Base-by-base conservation (phyloP, 305 asterid species). In the Fraxinus floribunda region DNA sequence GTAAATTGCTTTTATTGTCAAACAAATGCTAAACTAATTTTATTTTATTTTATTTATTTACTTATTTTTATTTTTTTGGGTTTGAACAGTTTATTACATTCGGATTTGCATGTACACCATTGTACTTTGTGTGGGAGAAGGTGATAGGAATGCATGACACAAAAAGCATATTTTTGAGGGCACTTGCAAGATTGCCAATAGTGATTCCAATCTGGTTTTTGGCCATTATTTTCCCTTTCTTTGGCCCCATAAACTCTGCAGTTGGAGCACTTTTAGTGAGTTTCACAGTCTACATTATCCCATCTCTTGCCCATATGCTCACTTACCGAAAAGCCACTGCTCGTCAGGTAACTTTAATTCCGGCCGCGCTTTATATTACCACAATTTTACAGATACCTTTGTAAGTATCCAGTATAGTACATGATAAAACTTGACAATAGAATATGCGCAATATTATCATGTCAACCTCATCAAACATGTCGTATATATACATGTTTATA, bases 111-210 rank as follows among this genome's bases (percentile, higher is more conserved):
- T 90, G 94, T 24, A 91, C 94, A 1, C 94, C 94, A 0, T 78
- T 91, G 35, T 91, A 91, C 89, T 91, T 91, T 38, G 94, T 91
- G 78, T 91, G 94, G 94, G 94, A 91, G 86, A 91, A 91, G 87
- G 90, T 91, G 84, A 90, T 91, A 55, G 94, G 94, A 41, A 90
- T 91, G 94, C 94, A 91, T 81, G 93, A 90, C 81, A 88, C 93
- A 7, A 88, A 70, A 18, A 91, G 94, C 88, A 85, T 91, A 60
- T 91, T 91, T 72, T 11, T 89, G 76, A 87, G 94, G 90, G 94
- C 94, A 13, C 87, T 89, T 7, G 92, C 92, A 1, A 80, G 94
- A 75, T 77, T 91, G n/a, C 94, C 94, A 0, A 91, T 91, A 68
- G 94, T 91, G 81, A 87, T 91, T 38, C 94, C 94, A 2, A 90